Evolutionary conservation across 805 yeast species (phyloP).

Genomic region (Peterozyma xylosa): DNA sequence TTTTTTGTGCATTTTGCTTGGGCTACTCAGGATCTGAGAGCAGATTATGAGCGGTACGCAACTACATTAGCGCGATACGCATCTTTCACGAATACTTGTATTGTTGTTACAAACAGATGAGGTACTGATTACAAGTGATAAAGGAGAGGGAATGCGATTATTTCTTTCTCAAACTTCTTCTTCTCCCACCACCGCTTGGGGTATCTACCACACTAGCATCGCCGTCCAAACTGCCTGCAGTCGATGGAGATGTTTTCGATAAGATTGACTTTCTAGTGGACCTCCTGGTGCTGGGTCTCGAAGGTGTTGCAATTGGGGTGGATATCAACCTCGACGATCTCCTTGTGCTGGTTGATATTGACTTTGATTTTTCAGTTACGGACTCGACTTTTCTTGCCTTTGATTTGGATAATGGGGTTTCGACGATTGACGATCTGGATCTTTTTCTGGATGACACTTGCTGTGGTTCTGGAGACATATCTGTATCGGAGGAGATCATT

Average conservation of each 20-base stretch:
- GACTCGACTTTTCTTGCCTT: no score
- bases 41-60: neutral
- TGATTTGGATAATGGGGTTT: no score
- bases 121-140: no score
- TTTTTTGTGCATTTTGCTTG: neutral
- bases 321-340: slow-evolving; percentile 3
- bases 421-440: neutral
- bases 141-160: neutral
- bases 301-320: slow-evolving; percentile 4
- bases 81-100: no score
- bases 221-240: slow-evolving; percentile 1
- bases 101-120: no score
- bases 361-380: no score
- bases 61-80: neutral
- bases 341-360: slow-evolving; percentile 1
- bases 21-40: neutral
- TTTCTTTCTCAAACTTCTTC: slow-evolving; percentile 7
- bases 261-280: slow-evolving; percentile 1
- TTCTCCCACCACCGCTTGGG: slow-evolving; percentile 3
- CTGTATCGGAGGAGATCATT: no score
- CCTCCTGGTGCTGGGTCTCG: slow-evolving; percentile 5
- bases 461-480: no score
- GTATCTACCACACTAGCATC: slow-evolving; percentile 1
- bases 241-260: neutral
- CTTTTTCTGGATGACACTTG: neutral